Base-by-base conservation (phyloP, 768 basidiomycete genomes). In the Lactarius quietus region DNA sequence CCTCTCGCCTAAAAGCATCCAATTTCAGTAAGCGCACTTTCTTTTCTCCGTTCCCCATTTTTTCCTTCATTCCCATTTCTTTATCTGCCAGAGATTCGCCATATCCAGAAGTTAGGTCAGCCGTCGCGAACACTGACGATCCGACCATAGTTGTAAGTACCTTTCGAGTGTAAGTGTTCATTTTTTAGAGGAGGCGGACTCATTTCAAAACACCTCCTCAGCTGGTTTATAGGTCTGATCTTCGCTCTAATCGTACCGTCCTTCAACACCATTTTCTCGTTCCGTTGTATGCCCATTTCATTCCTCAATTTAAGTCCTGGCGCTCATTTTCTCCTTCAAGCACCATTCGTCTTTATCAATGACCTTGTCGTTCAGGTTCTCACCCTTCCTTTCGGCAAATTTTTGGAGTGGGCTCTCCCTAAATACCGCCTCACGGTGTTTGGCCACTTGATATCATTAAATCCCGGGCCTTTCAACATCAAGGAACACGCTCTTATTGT, bases 401-500 rank as follows among this genome's bases (percentile, higher is more conserved):
- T 79, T 54, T 77, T 93, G 26, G 91, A 86, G 64, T 83, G 77
- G 57, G 72, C 85, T 62, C 84, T 93, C 31, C 92, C 91, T 3
- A 83, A 76, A 6, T 84, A 77, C 26, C 83, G 78, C 63, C 84
- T 90, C 81, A 84, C 79, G 59, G 86, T 84, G 23, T 88, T 90
- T 67, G 88, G 89, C 41, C 86, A 85, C 76, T 79, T 82, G 26
- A 89, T 89, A 86, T 83, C 88, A 12, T 74, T 92, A 57, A 92
- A 89, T 69, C 86, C 87, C 0, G 93, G 93, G 0, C 92, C 90
- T 3, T 95, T 95, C 80, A 88, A 84, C 67, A 86, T 95, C 81
- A 95, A 95, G 80, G 93, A 95, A 73, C 93, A 95, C 71, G 86
- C 90, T 65, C 87, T 85, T 73, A 88, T 90, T 72, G 89, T 89